Conservation (phyloP, 1,284 basidiomycete genomes). For the Paramarasmius palmivorus region DNA sequence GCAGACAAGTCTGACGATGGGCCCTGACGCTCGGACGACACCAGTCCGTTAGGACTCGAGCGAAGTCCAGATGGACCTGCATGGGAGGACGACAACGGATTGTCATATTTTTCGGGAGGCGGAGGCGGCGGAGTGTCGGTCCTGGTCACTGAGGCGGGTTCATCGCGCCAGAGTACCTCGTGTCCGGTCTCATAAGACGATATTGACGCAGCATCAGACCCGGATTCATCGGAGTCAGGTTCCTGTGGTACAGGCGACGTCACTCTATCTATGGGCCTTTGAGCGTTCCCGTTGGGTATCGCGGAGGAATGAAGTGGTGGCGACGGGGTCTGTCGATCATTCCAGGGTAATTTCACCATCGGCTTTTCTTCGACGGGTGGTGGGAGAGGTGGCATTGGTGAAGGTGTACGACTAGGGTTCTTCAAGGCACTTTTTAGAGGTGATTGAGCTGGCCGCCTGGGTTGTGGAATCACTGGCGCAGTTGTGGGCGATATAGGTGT, state of each 20-base stretch:
- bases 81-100: too few relatives aligned
- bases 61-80: too few relatives aligned
- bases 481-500: not conserved
- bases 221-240: conserved; percentile 19
- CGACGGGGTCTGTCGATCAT: not conserved
- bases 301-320: not conserved
- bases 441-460: conserved; percentile 31
- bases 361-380: not conserved
- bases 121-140: not conserved
- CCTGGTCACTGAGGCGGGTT: conserved; percentile 6
- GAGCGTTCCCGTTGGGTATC: not conserved
- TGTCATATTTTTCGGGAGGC: too few relatives aligned
- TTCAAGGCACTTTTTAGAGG: conserved; percentile 68
- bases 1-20: conserved; percentile 18
- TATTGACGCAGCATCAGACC: conserved; percentile 41
- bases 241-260: not conserved
- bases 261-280: not conserved
- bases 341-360: not conserved
- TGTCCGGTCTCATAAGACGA: conserved; percentile 65
- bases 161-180: conserved; percentile 40
- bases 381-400: conserved; percentile 27
- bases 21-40: too few relatives aligned
- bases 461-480: not conserved
- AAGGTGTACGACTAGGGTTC: conserved; percentile 49
- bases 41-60: too few relatives aligned